Evolutionary conservation across 768 basidiomycete species (phyloP), one percentile per base, ranked within the genome.

Genomic region (Ramaria sp.): DNA sequence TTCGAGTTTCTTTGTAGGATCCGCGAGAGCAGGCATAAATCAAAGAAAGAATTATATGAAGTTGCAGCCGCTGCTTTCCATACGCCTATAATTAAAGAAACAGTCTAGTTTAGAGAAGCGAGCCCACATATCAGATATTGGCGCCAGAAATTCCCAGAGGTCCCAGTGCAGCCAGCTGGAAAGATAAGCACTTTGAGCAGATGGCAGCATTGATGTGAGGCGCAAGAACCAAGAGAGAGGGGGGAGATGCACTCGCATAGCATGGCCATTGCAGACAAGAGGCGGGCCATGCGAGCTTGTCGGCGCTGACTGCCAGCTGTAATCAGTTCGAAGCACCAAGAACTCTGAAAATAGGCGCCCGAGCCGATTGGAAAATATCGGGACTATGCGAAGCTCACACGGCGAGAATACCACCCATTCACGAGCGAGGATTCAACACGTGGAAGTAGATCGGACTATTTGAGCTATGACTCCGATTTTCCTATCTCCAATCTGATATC

Each of bases 401-500:
- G 32, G 32, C 2, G 7, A 34, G n/a, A 34, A 34, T 34, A 13
- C 32, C 30, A n/a, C 30, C 30, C 10, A 32, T 32, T 32, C 32
- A 34, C 2, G 7, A 34, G 32, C 32, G 32, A 9, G 32, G 32
- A 34, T 34, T 34, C 32, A 34, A 13, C 32, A 34, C 32, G 13
- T 34, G 32, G 32, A 32, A 13, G 32, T 34, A 9, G 3, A 34
- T 3, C 32, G 32, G 32, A 34, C 1, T 34, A 9, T 34, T 34
- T 34, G 32, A 34, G 32, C 32, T 8, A 34, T 9, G 32, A 8
- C 32, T 34, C 32, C 32, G 32, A 34, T 34, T 34, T 34, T 13
- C 32, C 30, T 32, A 32, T 3, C 32, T 34, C 8, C 32, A 34
- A 34, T 34, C 32, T 34, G 32, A 34, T 34, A 34, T 61, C 65